Percentiles rank a stretch among this genome's conserved stretches.
phyloP scores from a whole-genome alignment of 331 rosid genomes.

The Prunus yedoensis region DNA sequence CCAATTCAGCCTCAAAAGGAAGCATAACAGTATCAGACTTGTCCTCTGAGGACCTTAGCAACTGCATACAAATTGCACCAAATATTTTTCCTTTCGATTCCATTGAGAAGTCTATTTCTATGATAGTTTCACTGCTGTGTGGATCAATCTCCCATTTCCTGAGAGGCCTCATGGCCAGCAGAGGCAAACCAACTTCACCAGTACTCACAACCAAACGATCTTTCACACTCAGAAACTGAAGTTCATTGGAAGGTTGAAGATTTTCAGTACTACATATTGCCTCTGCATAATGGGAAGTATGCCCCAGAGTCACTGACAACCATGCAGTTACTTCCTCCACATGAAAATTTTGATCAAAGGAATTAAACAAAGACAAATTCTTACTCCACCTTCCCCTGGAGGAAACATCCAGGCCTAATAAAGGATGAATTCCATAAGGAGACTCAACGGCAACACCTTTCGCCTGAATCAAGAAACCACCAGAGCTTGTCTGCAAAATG shows the following conservation, averaged over 20 bases:
- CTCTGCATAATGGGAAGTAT: conserved; percentile 58
- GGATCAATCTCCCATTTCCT: conserved; percentile 87
- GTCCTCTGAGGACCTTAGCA: conserved; percentile 67
- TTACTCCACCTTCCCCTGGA: conserved; percentile 75
- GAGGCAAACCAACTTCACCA: conserved; percentile 59
- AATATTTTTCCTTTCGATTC: conserved; percentile 60
- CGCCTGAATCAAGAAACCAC: conserved; percentile 85
- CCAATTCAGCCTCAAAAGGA: conserved; percentile 79
- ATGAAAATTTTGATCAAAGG: conserved; percentile 71
- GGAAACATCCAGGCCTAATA: conserved; percentile 51
- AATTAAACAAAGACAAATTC: conserved; percentile 71
- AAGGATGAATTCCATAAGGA: conserved; percentile 73
- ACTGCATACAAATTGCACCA: conserved; percentile 82
- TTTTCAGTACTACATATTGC: conserved; percentile 59
- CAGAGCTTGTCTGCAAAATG: conserved; percentile 85
- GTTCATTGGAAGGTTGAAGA: conserved; percentile 46
- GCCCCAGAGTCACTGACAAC: conserved; percentile 66
- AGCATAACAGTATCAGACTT: conserved; percentile 65
- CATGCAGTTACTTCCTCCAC: conserved; percentile 77
- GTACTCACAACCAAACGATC: conserved; percentile 61
- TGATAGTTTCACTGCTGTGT: conserved; percentile 55
- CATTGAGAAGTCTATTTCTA: conserved; percentile 66
- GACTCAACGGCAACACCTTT: conserved; percentile 78
- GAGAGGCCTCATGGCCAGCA: conserved; percentile 65
- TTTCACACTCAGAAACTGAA: conserved; percentile 44